Evolutionary conservation across 352 stramenopile genomes (phyloP), one percentile per base, ranked within the genome.

Genomic region (Phytophthora tubulina): DNA sequence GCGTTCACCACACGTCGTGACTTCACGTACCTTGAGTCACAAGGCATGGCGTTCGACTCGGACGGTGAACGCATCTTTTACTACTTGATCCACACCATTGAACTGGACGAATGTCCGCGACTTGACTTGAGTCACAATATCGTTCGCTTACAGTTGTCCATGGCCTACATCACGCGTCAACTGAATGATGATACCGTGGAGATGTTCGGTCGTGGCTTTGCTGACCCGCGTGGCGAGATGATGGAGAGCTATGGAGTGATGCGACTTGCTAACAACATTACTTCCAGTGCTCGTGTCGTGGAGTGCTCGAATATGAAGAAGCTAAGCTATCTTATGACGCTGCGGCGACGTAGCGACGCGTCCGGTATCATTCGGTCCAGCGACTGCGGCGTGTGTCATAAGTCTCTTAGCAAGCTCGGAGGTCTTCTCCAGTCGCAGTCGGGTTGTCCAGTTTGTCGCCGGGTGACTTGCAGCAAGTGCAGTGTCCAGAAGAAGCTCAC

Each of bases 291-390:
- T 11, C 21, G 55, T 21, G 27, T 82, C 17, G 76, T 84, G 4
- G 79, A 90, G 41, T 90, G 78, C 54, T 68, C 76, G 9, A 76
- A 84, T 49, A 78, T 86, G 60, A 90, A 88, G 67, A 92, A 92
- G 48, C 67, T 92, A n/a, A 79, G 71, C 27, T 89, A 82, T 65
- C 71, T 92, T 41, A 85, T 89, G 75, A 59, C 63, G 11, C 38
- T 42, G 3, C 72, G 72, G 4, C 63, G 57, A 8, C 65, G 66
- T 15, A 70, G 50, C 59, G 60, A 81, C 41, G 39, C 63, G 46
- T 61, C 52, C n/a, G 54, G 60, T 3, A 72, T 80, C 11, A 17
- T 55, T 21, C 21, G 52, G 14, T 44, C 46, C 2, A 66, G 31
- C 27, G 27, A 75, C 30, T 85, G 78, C 46, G 66, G 67, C 41